Evolutionary conservation across 805 yeast genomes (phyloP).

Genomic region (Candida maris): DNA sequence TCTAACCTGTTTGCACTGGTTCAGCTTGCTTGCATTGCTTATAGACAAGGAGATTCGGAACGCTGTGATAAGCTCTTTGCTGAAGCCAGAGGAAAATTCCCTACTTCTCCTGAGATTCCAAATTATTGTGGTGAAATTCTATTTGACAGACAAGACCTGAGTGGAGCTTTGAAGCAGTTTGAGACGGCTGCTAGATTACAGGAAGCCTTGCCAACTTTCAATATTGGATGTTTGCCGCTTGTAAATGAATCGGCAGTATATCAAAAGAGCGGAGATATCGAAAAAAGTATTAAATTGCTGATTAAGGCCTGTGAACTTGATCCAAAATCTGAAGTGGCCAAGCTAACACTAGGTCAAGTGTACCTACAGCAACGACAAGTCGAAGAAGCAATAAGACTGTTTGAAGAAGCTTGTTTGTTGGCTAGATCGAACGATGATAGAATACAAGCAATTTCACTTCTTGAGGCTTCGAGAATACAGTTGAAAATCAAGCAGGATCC

Average conservation of each 20-base stretch:
- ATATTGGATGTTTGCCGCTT: conserved; percentile 85
- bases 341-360: conserved; percentile 87
- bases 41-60: conserved; percentile 64
- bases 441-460: conserved; percentile 84
- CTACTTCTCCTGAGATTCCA: conserved; percentile 87
- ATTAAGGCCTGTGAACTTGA: conserved; percentile 77
- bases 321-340: conserved; percentile 85
- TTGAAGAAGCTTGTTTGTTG: conserved; percentile 77
- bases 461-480: conserved; percentile 92
- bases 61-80: conserved; percentile 62
- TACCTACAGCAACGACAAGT: conserved; percentile 79
- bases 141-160: conserved; percentile 71
- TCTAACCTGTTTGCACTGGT: conserved; percentile 80
- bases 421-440: conserved; percentile 85
- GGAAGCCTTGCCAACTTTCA: conserved; percentile 58
- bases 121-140: conserved; percentile 94
- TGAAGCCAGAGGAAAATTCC: conserved; percentile 69
- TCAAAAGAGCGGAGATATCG: conserved; percentile 52
- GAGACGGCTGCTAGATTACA: conserved; percentile 85
- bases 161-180: conserved; percentile 75
- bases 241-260: conserved; percentile 81
- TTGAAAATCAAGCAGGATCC: conserved; percentile 71
- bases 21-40: conserved; percentile 88
- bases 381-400: conserved; percentile 74
- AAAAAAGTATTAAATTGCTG: conserved; percentile 61